phyloP scores from a whole-genome alignment of 345 rosid genomes.

The Populus deltoides region DNA sequence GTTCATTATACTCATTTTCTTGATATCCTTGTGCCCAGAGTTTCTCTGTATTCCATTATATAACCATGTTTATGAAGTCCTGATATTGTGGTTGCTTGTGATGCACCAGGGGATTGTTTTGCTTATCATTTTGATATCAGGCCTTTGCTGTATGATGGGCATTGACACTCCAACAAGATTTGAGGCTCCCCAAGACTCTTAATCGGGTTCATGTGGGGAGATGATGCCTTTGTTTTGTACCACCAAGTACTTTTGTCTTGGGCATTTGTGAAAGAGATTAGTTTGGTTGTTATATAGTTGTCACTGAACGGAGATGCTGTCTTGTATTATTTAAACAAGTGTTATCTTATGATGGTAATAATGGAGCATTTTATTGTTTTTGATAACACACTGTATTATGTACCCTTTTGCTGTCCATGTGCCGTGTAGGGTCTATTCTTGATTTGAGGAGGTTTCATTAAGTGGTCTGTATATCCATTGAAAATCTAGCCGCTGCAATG shows the following conservation, averaged over 20 bases:
- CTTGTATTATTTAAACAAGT: constrained; percentile 16
- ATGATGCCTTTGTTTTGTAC: constrained; percentile 8
- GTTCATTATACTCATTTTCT: neutral
- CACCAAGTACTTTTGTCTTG: constrained; percentile 4
- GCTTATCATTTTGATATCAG: constrained; percentile 79
- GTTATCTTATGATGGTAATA: constrained; percentile 18
- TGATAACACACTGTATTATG: neutral
- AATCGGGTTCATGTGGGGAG: constrained; percentile 12
- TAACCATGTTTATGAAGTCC: constrained; percentile 3
- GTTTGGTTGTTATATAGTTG: constrained; percentile 27
- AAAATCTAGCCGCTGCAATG: neutral
- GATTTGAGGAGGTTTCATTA: neutral
- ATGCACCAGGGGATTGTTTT: constrained; percentile 75
- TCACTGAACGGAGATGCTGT: constrained; percentile 7
- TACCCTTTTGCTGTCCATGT: neutral
- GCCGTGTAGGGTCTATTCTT: neutral
- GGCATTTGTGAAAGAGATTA: constrained; percentile 20
- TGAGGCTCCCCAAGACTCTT: constrained; percentile 92
- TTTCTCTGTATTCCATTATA: neutral
- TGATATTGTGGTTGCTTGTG: constrained; percentile 23
- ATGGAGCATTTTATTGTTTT: constrained; percentile 1
- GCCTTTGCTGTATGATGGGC: constrained; percentile 98
- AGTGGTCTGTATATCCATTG: neutral
- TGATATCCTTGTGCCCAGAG: neutral
- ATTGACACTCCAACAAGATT: constrained; percentile 92